A percentile compares a stretch with the other conserved stretches of the same genome.
Evolutionary conservation across 169 alveolate species (phyloP).

Genomic region (Babesia sp.): DNA sequence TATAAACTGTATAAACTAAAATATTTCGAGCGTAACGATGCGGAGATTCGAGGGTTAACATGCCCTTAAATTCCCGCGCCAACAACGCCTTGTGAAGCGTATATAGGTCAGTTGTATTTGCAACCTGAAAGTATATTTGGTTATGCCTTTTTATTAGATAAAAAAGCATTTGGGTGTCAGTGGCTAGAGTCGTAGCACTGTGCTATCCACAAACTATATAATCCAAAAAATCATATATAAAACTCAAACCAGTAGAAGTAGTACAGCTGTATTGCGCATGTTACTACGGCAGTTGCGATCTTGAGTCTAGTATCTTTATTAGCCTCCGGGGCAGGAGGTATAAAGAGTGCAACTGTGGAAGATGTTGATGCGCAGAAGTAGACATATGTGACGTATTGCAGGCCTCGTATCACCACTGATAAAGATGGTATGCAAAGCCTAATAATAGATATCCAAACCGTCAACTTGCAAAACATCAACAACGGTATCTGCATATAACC

Average conservation of each 20-base stretch:
- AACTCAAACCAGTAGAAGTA: constrained; percentile 16
- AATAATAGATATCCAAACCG: constrained; percentile 8
- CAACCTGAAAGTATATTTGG: too few relatives aligned
- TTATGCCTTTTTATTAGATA: too few relatives aligned
- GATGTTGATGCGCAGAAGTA: constrained; percentile 14
- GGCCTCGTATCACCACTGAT: background rate
- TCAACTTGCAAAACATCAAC: constrained; percentile 5
- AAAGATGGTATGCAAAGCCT: constrained; percentile 4
- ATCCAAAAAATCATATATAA: background rate
- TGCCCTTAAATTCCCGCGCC: too few relatives aligned
- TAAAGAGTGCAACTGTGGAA: constrained; percentile 1
- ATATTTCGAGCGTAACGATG: too few relatives aligned
- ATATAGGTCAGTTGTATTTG: too few relatives aligned
- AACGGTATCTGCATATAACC: constrained; percentile 65
- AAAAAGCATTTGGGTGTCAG: too few relatives aligned
- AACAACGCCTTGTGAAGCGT: too few relatives aligned
- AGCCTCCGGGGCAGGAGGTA: constrained; percentile 18
- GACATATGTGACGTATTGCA: background rate
- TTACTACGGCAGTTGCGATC: background rate
- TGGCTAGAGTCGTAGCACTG: background rate
- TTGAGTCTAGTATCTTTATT: background rate
- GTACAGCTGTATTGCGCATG: background rate
- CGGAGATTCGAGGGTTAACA: too few relatives aligned
- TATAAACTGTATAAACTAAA: too few relatives aligned
- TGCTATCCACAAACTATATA: background rate